Evolutionary conservation across 176 grass and related monocot species (phyloP).

Genomic region (Rhipidocladum racemiflorum): DNA sequence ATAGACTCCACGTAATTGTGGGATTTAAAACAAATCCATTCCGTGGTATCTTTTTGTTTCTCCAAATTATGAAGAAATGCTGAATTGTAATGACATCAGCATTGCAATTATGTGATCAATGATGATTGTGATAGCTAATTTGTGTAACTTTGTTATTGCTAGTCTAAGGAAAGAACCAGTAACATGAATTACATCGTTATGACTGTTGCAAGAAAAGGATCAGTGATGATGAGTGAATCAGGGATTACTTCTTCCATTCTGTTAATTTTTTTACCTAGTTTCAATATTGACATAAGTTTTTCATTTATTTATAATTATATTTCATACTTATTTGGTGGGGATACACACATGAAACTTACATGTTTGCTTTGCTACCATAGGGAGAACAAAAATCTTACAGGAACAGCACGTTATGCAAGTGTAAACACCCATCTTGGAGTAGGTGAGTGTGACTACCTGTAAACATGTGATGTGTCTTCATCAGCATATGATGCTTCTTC

Average conservation of each 20-base stretch:
- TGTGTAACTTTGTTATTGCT: background rate
- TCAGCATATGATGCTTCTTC: background rate
- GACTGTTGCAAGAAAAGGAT: background rate
- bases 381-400: constrained; percentile 77
- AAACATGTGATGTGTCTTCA: background rate
- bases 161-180: background rate
- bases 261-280: background rate
- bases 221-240: background rate
- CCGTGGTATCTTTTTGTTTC: background rate
- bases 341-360: constrained; percentile 7
- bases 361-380: constrained; percentile 36
- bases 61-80: background rate
- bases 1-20: background rate
- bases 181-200: background rate
- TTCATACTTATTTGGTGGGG: constrained; percentile 11
- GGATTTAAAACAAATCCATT: background rate
- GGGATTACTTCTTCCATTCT: constrained; percentile 5
- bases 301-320: background rate
- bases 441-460: constrained; percentile 37
- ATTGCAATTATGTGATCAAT: background rate
- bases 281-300: background rate
- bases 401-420: constrained; percentile 72
- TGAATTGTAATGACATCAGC: background rate
- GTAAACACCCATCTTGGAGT: constrained; percentile 74
- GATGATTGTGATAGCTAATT: background rate